A percentile compares a stretch with the other conserved stretches of the same genome.
These are phyloP conservation scores for Nadsonia fulvescens DNA, from an alignment of 805 yeast species.

Conservation along the genomic window DNA sequence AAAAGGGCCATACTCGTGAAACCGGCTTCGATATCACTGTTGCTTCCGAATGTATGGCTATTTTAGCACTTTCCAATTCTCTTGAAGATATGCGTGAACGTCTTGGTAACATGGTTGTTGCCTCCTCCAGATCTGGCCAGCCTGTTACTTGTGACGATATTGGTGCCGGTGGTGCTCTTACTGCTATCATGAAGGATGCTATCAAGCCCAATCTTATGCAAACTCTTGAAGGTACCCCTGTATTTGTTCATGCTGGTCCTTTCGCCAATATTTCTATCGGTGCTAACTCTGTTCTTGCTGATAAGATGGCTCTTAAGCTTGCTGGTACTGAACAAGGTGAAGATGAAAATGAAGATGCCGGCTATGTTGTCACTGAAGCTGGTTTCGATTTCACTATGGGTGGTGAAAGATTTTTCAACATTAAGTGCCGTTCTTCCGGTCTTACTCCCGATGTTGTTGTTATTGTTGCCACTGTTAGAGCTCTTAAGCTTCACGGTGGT, in stretches of 20 bases:
- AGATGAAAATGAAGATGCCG: slow-evolving; percentile 23
- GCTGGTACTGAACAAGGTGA: slow-evolving; percentile 47
- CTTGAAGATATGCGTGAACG: slow-evolving; percentile 73
- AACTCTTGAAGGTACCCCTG: slow-evolving; percentile 94
- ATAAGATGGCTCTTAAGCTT: slow-evolving; percentile 76
- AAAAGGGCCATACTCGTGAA: slow-evolving; percentile 68
- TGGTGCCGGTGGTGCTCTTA: slow-evolving; percentile 88
- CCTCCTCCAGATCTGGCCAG: slow-evolving; percentile 51
- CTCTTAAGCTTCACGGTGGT: slow-evolving; percentile 91
- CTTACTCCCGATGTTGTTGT: slow-evolving; percentile 78
- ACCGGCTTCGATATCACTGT: slow-evolving; percentile 95
- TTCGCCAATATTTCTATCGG: slow-evolving; percentile 96
- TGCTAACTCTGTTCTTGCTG: slow-evolving; percentile 88
- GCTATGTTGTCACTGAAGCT: slow-evolving; percentile 91
- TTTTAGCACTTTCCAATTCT: slow-evolving; percentile 65
- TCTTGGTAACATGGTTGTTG: slow-evolving; percentile 79
- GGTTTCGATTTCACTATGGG: slow-evolving; percentile 99
- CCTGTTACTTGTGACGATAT: slow-evolving; percentile 90
- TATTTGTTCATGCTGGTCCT: slow-evolving; percentile 97
- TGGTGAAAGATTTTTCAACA: slow-evolving; percentile 91
- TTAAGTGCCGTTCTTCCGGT: slow-evolving; percentile 90
- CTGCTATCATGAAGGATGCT: slow-evolving; percentile 89
- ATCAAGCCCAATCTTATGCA: slow-evolving; percentile 95
- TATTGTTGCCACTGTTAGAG: slow-evolving; percentile 89
- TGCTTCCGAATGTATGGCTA: slow-evolving; percentile 94